phyloP scores from a whole-genome alignment of 495 filamentous ascomycete species.

The Beverwykella pulmonaria region DNA sequence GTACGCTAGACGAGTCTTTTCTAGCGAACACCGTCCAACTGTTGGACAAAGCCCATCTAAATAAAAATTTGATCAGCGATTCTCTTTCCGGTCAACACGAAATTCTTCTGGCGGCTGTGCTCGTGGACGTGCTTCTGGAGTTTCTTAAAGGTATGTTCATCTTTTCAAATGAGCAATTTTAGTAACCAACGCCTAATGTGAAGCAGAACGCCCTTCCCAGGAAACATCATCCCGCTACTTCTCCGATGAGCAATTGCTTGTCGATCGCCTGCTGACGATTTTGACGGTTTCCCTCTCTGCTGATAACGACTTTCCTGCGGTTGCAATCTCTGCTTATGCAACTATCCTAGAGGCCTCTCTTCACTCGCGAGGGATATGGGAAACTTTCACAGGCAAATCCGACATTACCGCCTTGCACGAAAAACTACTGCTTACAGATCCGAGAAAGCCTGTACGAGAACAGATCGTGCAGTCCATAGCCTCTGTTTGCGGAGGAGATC shows the following conservation, averaged over 20 bases:
- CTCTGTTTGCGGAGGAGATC: conserved; percentile 32
- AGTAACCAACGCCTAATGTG: conserved; percentile 28
- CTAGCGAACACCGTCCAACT: conserved; percentile 28
- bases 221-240: conserved; percentile 38
- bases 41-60: conserved; percentile 21
- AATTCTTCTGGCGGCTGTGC: conserved; percentile 19
- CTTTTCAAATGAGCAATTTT: not conserved
- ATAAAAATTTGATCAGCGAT: conserved; percentile 25
- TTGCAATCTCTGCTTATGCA: conserved; percentile 60
- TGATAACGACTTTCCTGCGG: conserved; percentile 3
- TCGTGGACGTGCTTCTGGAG: conserved; percentile 35
- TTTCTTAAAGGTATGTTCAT: conserved; percentile 46
- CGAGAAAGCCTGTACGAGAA: conserved; percentile 45
- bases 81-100: conserved; percentile 16
- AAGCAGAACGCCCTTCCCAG: conserved; percentile 38
- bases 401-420: conserved; percentile 52
- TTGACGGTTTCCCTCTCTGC: conserved; percentile 7
- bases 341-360: conserved; percentile 67
- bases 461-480: conserved; percentile 46
- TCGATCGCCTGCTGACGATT: conserved; percentile 29
- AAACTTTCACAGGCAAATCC: conserved; percentile 52
- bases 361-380: conserved; percentile 62
- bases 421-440: conserved; percentile 48
- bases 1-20: conserved; percentile 31
- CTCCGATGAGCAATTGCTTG: conserved; percentile 31